Conservation (phyloP, 2,329 filamentous ascomycete species). For the Cladophialophora psammophila region DNA sequence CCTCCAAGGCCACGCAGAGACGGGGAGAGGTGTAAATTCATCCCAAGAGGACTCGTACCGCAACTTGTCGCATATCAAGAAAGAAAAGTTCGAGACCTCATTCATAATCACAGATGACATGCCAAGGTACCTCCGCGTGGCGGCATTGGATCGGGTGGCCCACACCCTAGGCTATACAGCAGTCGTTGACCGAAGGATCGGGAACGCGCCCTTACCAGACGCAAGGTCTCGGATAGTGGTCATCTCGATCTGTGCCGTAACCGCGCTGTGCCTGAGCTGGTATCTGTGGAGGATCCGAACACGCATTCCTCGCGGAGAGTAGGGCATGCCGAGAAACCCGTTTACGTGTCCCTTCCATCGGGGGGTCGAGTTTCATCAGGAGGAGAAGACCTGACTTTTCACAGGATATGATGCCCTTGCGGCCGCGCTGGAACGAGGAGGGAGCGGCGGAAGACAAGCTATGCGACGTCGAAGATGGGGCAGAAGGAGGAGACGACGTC, state of each 20-base stretch:
- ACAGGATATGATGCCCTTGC: neutral
- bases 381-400: neutral
- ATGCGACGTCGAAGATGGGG: neutral
- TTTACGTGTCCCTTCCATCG: neutral
- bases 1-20: neutral
- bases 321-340: neutral
- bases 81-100: conserved; percentile 9
- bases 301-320: neutral
- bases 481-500: neutral
- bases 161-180: conserved; percentile 4
- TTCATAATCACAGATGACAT: neutral
- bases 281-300: neutral
- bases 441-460: neutral
- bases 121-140: conserved; percentile 12
- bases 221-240: neutral
- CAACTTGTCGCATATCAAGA: conserved; percentile 6
- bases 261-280: neutral
- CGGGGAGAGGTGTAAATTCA: neutral
- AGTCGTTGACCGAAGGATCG: conserved; percentile 3
- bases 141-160: conserved; percentile 11
- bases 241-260: neutral
- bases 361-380: neutral
- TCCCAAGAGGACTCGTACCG: neutral
- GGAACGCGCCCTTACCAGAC: conserved; percentile 7
- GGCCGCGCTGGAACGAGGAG: neutral